Evolutionary conservation across 208 protist genomes (phyloP).

Genomic region (Leishmania guyanensis): DNA sequence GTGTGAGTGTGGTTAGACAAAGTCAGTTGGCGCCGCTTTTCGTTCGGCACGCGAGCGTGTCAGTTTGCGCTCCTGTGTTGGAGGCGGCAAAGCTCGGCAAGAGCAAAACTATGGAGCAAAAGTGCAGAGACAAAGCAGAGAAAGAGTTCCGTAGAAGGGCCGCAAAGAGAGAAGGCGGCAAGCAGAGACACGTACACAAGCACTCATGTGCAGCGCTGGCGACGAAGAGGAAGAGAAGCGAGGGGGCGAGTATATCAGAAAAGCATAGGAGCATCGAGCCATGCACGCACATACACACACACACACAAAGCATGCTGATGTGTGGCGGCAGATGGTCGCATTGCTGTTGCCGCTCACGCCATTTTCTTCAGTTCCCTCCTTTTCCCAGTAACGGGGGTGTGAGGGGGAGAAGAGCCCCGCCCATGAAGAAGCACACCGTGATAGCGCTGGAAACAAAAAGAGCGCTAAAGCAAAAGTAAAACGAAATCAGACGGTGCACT

Average conservation of each 20-base stretch:
- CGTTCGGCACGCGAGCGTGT: neutral
- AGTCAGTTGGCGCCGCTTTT: too few relatives aligned
- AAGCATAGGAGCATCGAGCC: neutral
- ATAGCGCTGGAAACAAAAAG: neutral
- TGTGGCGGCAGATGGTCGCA: neutral
- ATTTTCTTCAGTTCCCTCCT: neutral
- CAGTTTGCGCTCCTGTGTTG: neutral
- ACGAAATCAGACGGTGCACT: neutral
- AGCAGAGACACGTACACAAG: neutral
- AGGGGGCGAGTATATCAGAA: neutral
- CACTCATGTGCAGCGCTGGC: neutral
- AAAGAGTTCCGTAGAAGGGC: neutral
- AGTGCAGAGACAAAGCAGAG: neutral
- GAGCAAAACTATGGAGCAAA: neutral
- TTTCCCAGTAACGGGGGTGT: neutral
- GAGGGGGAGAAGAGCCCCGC: neutral
- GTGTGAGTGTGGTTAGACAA: neutral
- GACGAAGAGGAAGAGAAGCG: neutral
- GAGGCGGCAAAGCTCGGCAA: neutral
- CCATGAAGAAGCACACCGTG: neutral
- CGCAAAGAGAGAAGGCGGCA: neutral
- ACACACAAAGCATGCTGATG: neutral
- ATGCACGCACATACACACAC: neutral
- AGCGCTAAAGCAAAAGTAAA: neutral
- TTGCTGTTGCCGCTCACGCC: neutral